Evolutionary conservation across 2,329 filamentous ascomycete genomes (phyloP), one percentile per base, ranked within the genome.

Genomic region (Fusarium austroafricanum): DNA sequence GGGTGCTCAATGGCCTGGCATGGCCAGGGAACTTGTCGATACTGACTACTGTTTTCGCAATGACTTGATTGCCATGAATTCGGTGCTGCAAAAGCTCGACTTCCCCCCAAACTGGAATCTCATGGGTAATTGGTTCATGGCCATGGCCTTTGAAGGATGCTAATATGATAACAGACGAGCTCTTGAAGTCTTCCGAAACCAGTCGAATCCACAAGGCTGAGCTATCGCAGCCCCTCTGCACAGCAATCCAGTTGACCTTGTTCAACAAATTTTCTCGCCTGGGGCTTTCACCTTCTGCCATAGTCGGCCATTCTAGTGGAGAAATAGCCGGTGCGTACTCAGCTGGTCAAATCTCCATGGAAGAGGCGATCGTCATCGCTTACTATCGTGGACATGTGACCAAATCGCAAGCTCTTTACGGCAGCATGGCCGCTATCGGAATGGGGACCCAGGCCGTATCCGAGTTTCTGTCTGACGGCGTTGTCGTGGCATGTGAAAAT

Each of bases 1-100:
- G 21, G 79, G 79, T 1, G 76, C 77, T 0, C 77, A 79, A 15
- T 80, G 78, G 78, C 65, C 71, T 1, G 12, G 18, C 3, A 79
- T 80, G 76, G 71, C 74, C 0, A 49, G 33, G 0, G 65, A 76
- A 6, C 59, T 79, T 0, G 53, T 73, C 3, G 9, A 45, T 5
- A 26, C 26, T 1, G 58, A 68, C 35, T 10, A 3, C 0, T 35
- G 21, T 9, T 72, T 73, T 18, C 42, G 43, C 3, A 9, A 12
- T 1, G 60, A 61, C 5, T 54, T 74, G 26, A 5, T 14, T 3
- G 6, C 5, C 1, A 53, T 73, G 37, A 44, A 73, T 23, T 28
- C 20, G n/a, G n/a, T n/a, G 6, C 10, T 74, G 1, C 43, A 50
- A 14, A 35, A 11, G 2, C 39, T 73, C 2, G 40, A 23, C 0